These are phyloP conservation scores for Amanita inopinata DNA, from an alignment of 768 basidiomycete species.

Conservation along the genomic window DNA sequence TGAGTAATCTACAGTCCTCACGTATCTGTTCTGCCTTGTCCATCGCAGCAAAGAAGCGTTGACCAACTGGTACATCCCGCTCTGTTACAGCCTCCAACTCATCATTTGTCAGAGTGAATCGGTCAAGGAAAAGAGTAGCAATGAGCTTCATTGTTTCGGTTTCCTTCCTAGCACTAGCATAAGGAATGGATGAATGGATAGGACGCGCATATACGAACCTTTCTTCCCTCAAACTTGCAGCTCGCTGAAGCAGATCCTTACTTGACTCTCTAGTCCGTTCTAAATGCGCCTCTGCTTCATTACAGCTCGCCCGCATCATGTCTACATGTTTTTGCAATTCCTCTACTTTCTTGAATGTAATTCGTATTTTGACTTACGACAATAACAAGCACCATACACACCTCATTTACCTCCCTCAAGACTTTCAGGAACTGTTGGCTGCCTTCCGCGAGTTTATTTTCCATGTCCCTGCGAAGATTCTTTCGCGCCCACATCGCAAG, in stretches of 20 bases:
- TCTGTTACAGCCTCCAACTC: constrained; percentile 72
- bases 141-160: constrained; percentile 67
- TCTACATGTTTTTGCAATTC: constrained; percentile 67
- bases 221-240: constrained; percentile 65
- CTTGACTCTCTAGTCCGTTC: constrained; percentile 69
- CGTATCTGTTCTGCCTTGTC: constrained; percentile 79
- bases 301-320: constrained; percentile 76
- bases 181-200: neutral
- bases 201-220: constrained; percentile 33
- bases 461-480: constrained; percentile 77
- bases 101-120: constrained; percentile 73
- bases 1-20: constrained; percentile 74
- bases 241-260: constrained; percentile 70
- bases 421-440: constrained; percentile 77
- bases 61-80: constrained; percentile 66
- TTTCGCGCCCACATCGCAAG: constrained; percentile 68
- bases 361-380: constrained; percentile 7
- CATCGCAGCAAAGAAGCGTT: constrained; percentile 76
- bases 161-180: constrained; percentile 37
- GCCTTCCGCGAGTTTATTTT: constrained; percentile 70
- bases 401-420: constrained; percentile 84
- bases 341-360: constrained; percentile 65
- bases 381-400: constrained; percentile 29
- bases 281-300: constrained; percentile 74
- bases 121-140: constrained; percentile 67